These are phyloP conservation scores for Pythium myriotylum DNA, from an alignment of 352 stramenopile species.

Conservation along the genomic window DNA sequence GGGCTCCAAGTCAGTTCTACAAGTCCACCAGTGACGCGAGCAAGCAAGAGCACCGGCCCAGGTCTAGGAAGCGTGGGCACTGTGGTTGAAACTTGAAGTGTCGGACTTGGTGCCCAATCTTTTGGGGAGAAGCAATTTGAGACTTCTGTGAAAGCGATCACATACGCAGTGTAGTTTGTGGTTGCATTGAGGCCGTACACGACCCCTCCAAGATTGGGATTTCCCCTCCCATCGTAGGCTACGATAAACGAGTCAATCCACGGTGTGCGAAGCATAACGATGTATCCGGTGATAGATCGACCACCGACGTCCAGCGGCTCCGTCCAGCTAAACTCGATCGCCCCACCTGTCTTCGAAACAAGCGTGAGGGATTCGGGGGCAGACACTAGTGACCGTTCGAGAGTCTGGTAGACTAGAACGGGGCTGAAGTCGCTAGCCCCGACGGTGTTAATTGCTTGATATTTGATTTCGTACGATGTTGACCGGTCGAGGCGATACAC, in stretches of 20 bases:
- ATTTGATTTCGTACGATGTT: constrained; percentile 49
- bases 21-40: constrained; percentile 28
- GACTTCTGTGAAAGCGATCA: constrained; percentile 25
- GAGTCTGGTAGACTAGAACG: constrained; percentile 29
- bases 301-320: constrained; percentile 63
- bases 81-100: constrained; percentile 16
- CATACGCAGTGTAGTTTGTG: constrained; percentile 30
- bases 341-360: constrained; percentile 39
- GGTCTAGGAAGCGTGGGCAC: constrained; percentile 23
- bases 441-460: constrained; percentile 50
- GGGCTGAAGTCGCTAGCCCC: constrained; percentile 43
- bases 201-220: neutral
- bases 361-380: constrained; percentile 37
- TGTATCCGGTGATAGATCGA: constrained; percentile 48
- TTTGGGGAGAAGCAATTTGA: constrained; percentile 28
- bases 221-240: constrained; percentile 52
- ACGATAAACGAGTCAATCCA: constrained; percentile 15
- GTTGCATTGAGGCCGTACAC: constrained; percentile 27
- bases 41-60: constrained; percentile 11
- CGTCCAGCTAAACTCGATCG: constrained; percentile 43
- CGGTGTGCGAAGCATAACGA: constrained; percentile 31
- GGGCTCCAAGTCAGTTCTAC: constrained; percentile 29
- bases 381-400: constrained; percentile 46
- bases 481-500: constrained; percentile 39
- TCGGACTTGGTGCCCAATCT: constrained; percentile 4